Base-by-base conservation (phyloP, 805 yeast genomes). In the Candida verbasci region DNA sequence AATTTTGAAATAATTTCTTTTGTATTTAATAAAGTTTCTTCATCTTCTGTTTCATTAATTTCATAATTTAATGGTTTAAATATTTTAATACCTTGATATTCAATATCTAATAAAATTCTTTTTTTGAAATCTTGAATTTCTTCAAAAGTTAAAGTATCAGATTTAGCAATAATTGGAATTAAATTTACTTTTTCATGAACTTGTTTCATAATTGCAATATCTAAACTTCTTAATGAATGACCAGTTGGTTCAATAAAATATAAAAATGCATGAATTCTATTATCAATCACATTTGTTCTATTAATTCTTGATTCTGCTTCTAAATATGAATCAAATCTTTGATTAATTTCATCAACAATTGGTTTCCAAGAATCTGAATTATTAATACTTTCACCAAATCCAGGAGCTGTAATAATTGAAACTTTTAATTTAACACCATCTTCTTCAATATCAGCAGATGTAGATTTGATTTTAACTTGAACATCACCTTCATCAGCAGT, bases 191-290 rank as follows among this genome's bases (percentile, higher is more conserved):
- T 88, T 55, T 82, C 81, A 66, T 87, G 95, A 44, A 93, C 78
- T 56, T 79, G 78, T 56, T 82, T 81, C 86, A 93, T 86, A 49
- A 89, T 85, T 47, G 76, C 81, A 48, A 93, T 79, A 61, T 93
- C 98, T 52, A 93, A 72, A 14, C 96, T 81, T 58, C 82, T 85
- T 58, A 93, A 74, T 29, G 86, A 78, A 65, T 93, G 98, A 43
- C 96, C 97, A 17, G 97, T 89, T 49, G 98, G 98, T 65, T 91
- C 96, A 53, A 93, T 85, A 52, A 93, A 91, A 65, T 89, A 93
- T 45, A 93, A 66, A 57, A 88, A 79, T 23, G 96, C 97, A 60
- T 93, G 98, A 41, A 93, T 77, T 55, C 98, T 80, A 53, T 81
- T 76, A 63, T 93, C 98, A 40, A 66, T 72, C 44, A 82, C 72